Evolutionary conservation across 2,329 filamentous ascomycete species (phyloP), one percentile per base, ranked within the genome.

Genomic region (Talaromyces sp.): DNA sequence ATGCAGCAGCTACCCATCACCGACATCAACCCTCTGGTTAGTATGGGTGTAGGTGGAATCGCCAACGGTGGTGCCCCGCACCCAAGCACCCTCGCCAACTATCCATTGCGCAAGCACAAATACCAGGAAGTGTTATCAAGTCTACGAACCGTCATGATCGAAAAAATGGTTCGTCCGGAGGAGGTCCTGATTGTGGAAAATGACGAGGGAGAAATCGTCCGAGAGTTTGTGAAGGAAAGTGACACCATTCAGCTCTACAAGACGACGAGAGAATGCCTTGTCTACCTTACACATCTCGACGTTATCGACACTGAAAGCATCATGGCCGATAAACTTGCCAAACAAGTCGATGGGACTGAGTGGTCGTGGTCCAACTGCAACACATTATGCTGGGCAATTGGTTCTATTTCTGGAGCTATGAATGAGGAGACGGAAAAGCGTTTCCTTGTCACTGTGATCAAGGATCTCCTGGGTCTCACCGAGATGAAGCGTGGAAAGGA

Each of bases 311-410:
- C 94, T 0, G 95, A 99, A 78, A 90, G 90, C 65, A 99, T 99
- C 81, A 99, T 99, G 96, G 97, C 95, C 4, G 96, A 99, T 74
- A 99, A 99, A 80, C 83, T 99, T 59, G 89, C 92, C 34, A 89
- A 92, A 68, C 95, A 99, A 78, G 95, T 99, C 12, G 95, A 99
- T 74, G 92, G 92, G 27, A 85, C 86, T 2, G 96, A 99, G 78
- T 99, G 95, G 95, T 99, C 96, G 6, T 99, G 95, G 95, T 91
- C 93, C 66, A 99, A 99, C 80, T 99, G 95, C 87, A 99, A 99
- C 79, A 97, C 96, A 5, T 87, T 99, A 56, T 99, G 95, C 83
- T 99, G 95, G 95, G 95, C 95, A 33, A 99, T 99, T 69, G 95
- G 95, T 47, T 99, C 95, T 10, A 99, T 99, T 68, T 99, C 96